phyloP scores from a whole-genome alignment of 305 asterid genomes.

The Fraxinus paxiana region DNA sequence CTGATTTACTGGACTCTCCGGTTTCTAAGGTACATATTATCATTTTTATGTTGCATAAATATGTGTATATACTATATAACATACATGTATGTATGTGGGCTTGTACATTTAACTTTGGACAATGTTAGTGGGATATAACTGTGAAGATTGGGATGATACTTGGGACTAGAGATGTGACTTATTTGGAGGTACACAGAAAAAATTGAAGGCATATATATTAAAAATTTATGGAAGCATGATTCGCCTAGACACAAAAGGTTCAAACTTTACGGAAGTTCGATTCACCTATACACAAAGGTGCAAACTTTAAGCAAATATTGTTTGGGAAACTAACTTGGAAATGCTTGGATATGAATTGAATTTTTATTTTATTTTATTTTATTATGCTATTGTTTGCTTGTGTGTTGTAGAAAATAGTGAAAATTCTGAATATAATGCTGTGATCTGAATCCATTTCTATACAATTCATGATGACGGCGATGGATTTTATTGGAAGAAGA shows the following conservation, averaged over 20 bases:
- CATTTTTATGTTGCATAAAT: background rate
- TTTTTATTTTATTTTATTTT: background rate
- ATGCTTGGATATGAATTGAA: background rate
- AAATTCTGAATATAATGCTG: background rate
- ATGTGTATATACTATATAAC: background rate
- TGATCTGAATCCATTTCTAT: background rate
- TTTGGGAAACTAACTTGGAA: background rate
- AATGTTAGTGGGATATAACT: background rate
- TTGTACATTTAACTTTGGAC: background rate
- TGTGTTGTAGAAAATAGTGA: background rate
- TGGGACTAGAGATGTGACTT: background rate
- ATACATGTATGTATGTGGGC: background rate
- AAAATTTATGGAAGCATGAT: background rate
- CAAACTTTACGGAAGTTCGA: background rate
- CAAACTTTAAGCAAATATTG: background rate
- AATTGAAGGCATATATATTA: background rate
- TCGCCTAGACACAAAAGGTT: background rate
- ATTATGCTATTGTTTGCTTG: background rate
- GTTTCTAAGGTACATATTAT: conserved; percentile 56
- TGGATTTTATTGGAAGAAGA: background rate
- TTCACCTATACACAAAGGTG: background rate
- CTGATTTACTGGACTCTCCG: conserved; percentile 75
- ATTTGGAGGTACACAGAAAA: background rate
- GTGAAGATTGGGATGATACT: background rate
- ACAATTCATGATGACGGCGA: background rate